These are phyloP conservation scores for Xylaria nigripes DNA, from an alignment of 495 filamentous ascomycete genomes.

Conservation along the genomic window DNA sequence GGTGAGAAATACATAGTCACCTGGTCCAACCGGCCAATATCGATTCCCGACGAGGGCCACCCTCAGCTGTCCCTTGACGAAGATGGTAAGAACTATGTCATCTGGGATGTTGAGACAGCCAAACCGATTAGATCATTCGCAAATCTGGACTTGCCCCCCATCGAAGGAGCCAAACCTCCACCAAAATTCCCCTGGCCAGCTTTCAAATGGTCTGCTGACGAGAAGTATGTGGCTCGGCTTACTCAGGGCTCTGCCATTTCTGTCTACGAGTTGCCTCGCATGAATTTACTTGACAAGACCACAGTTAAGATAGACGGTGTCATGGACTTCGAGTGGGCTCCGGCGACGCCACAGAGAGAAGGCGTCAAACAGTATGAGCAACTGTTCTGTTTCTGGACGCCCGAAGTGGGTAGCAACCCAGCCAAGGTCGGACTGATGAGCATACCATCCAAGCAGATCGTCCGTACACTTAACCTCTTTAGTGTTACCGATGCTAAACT, in stretches of 20 bases:
- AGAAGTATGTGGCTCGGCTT: constrained; percentile 92
- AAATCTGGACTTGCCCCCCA: constrained; percentile 68
- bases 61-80: constrained; percentile 78
- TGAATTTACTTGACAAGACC: constrained; percentile 82
- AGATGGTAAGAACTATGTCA: constrained; percentile 97
- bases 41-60: constrained; percentile 76
- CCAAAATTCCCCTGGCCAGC: constrained; percentile 96
- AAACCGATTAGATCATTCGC: constrained; percentile 89
- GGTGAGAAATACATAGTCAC: constrained; percentile 89
- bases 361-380: constrained; percentile 86
- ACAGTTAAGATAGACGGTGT: constrained; percentile 92
- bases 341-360: constrained; percentile 67
- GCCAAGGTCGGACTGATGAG: constrained; percentile 94
- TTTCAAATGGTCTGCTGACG: constrained; percentile 98
- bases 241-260: constrained; percentile 82
- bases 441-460: constrained; percentile 85
- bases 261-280: constrained; percentile 86
- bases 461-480: constrained; percentile 92
- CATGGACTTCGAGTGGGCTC: constrained; percentile 96
- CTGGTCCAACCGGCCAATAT: constrained; percentile 88
- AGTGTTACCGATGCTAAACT: constrained; percentile 95
- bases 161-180: constrained; percentile 46
- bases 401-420: constrained; percentile 96
- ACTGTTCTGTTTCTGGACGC: constrained; percentile 96
- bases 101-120: constrained; percentile 90